These are phyloP conservation scores for Talaromyces atroroseus DNA, from an alignment of 2,329 filamentous ascomycete genomes.

Conservation along the genomic window DNA sequence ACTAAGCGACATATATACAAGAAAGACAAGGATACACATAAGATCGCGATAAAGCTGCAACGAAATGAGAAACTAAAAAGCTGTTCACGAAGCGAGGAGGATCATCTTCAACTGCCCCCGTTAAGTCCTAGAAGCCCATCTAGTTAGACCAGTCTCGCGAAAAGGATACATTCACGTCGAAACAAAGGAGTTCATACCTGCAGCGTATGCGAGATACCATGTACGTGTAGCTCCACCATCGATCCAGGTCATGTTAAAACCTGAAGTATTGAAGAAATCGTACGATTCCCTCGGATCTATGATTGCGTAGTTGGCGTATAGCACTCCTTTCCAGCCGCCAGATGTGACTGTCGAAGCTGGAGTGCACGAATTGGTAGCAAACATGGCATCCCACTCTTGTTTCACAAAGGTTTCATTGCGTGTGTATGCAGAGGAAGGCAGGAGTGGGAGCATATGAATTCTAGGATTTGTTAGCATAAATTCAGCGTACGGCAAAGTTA, in stretches of 20 bases:
- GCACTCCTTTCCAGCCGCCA: slow-evolving; percentile 79
- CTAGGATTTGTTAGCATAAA: slow-evolving; percentile 42
- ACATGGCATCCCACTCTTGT: slow-evolving; percentile 79
- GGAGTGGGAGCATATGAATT: slow-evolving; percentile 77
- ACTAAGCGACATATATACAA: no score
- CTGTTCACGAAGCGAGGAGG: slow-evolving; percentile 1
- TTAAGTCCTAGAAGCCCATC: slow-evolving; percentile 8
- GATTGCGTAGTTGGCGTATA: slow-evolving; percentile 77
- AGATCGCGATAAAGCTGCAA: background rate
- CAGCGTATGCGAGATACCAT: slow-evolving; percentile 77
- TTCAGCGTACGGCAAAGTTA: background rate
- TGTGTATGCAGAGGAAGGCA: slow-evolving; percentile 62
- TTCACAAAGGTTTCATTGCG: slow-evolving; percentile 64
- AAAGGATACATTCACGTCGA: background rate
- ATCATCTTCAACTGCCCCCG: background rate
- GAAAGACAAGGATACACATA: no score
- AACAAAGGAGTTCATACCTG: slow-evolving; percentile 47
- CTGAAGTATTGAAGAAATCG: slow-evolving; percentile 63
- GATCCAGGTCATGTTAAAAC: slow-evolving; percentile 61
- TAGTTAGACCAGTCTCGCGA: background rate
- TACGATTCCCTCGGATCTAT: slow-evolving; percentile 66
- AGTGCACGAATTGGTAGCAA: slow-evolving; percentile 61
- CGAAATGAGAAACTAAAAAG: background rate
- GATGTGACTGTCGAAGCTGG: slow-evolving; percentile 46
- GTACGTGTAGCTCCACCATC: slow-evolving; percentile 76